Conservation (phyloP, 2,329 filamentous ascomycete genomes). For the Chrysosporium queenslandicum region DNA sequence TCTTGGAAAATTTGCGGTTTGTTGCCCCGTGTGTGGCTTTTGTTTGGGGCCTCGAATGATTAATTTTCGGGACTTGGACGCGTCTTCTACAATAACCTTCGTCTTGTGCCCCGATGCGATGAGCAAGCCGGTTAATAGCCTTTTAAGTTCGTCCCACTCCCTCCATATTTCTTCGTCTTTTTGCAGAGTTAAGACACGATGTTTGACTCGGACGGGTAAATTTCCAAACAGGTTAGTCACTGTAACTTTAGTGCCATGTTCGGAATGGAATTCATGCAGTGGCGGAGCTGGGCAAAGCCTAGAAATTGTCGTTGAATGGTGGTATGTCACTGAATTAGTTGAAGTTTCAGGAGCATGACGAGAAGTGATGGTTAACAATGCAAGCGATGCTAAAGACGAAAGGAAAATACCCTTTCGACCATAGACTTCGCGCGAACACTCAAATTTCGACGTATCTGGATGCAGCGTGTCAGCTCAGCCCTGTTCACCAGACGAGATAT, state of each 20-base stretch:
- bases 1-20: background rate
- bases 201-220: conserved; percentile 83
- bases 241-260: conserved; percentile 63
- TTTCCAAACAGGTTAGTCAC: conserved; percentile 78
- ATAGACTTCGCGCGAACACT: conserved; percentile 40
- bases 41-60: conserved; percentile 21
- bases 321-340: conserved; percentile 57
- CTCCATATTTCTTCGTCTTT: conserved; percentile 46
- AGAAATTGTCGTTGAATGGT: conserved; percentile 56
- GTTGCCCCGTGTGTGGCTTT: background rate
- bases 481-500: conserved; percentile 8
- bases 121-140: conserved; percentile 52
- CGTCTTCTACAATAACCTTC: conserved; percentile 51
- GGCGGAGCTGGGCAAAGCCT: conserved; percentile 53
- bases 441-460: conserved; percentile 68
- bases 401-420: conserved; percentile 67
- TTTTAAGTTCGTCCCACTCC: conserved; percentile 56
- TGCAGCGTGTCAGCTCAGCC: conserved; percentile 6
- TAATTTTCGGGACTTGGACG: conserved; percentile 31
- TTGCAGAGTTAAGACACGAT: conserved; percentile 50
- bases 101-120: conserved; percentile 55
- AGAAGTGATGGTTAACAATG: conserved; percentile 67
- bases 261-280: conserved; percentile 47
- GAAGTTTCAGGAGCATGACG: conserved; percentile 43
- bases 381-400: conserved; percentile 63